A percentile compares a stretch with the other conserved stretches of the same genome.
These are phyloP conservation scores for Candida boleticola DNA, from an alignment of 805 yeast species.

Conservation along the genomic window DNA sequence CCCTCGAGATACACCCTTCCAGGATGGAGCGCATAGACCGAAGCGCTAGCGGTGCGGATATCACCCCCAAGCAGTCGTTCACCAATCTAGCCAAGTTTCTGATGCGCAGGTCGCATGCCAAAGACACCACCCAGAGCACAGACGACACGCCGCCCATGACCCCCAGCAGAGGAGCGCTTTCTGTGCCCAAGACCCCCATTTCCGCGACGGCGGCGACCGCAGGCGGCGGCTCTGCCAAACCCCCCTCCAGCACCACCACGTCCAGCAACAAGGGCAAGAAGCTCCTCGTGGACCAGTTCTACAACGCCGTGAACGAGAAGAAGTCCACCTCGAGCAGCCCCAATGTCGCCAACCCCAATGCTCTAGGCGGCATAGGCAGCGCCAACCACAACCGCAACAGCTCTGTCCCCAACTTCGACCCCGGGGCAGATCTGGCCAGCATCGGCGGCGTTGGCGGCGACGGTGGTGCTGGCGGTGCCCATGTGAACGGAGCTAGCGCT, in stretches of 20 bases:
- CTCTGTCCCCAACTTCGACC: too few species aligned
- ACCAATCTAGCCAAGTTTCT: neutral
- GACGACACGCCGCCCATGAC: neutral
- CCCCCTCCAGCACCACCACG: neutral
- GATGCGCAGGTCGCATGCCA: conserved; percentile 1
- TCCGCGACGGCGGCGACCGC: too few species aligned
- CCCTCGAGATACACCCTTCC: too few species aligned
- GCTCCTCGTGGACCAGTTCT: conserved; percentile 42
- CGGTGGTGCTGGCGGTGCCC: neutral
- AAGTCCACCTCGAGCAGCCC: neutral
- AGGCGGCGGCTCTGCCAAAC: neutral
- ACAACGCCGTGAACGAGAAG: conserved; percentile 23
- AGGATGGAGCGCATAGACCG: neutral
- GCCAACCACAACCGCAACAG: too few species aligned
- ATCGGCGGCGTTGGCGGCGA: neutral
- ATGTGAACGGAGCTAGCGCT: neutral
- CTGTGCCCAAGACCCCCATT: neutral
- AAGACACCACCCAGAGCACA: neutral
- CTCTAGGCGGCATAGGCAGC: too few species aligned
- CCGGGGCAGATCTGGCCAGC: too few species aligned
- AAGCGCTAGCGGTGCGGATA: neutral
- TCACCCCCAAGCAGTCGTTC: neutral
- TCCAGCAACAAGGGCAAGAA: conserved; percentile 20
- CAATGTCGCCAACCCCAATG: neutral
- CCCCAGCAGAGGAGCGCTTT: neutral